These are phyloP conservation scores for Phytophthora rubi DNA, from an alignment of 352 stramenopile species.

Conservation along the genomic window DNA sequence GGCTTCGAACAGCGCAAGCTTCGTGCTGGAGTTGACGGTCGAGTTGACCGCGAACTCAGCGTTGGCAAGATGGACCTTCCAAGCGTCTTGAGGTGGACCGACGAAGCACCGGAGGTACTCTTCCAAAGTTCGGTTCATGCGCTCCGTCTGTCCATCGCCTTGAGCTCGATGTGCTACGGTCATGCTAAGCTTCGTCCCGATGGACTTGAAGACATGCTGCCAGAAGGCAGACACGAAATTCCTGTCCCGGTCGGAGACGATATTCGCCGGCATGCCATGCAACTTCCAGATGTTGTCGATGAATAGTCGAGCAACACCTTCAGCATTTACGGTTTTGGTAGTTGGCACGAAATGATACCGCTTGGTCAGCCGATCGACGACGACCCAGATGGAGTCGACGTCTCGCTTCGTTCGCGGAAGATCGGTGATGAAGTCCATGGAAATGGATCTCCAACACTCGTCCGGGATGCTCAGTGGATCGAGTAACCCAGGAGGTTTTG, in stretches of 20 bases:
- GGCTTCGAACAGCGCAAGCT: constrained; percentile 25
- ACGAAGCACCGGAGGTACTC: constrained; percentile 19
- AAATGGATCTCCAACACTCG: constrained; percentile 12
- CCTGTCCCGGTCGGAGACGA: constrained; percentile 20
- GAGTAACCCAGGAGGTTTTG: constrained; percentile 13
- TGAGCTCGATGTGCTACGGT: constrained; percentile 10
- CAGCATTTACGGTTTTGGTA: constrained; percentile 10
- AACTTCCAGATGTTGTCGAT: constrained; percentile 20
- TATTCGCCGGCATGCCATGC: constrained; percentile 12
- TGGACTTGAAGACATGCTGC: constrained; percentile 6
- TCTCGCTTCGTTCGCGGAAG: constrained; percentile 1
- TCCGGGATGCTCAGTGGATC: constrained; percentile 14
- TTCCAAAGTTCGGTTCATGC: constrained; percentile 11
- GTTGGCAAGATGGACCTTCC: constrained; percentile 18
- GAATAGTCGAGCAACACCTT: constrained; percentile 14
- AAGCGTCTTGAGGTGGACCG: constrained; percentile 15
- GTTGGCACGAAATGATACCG: constrained; percentile 7
- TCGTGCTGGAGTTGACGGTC: constrained; percentile 14
- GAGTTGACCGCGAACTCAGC: constrained; percentile 6
- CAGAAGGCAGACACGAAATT: constrained; percentile 27
- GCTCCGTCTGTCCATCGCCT: constrained; percentile 18
- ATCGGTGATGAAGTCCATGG: constrained; percentile 22
- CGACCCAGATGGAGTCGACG: constrained; percentile 11
- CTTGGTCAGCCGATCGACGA: constrained; percentile 26
- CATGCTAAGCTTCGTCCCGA: constrained; percentile 13